Evolutionary conservation across 345 rosid species (phyloP).

Genomic region (Rubroshorea leprosula): DNA sequence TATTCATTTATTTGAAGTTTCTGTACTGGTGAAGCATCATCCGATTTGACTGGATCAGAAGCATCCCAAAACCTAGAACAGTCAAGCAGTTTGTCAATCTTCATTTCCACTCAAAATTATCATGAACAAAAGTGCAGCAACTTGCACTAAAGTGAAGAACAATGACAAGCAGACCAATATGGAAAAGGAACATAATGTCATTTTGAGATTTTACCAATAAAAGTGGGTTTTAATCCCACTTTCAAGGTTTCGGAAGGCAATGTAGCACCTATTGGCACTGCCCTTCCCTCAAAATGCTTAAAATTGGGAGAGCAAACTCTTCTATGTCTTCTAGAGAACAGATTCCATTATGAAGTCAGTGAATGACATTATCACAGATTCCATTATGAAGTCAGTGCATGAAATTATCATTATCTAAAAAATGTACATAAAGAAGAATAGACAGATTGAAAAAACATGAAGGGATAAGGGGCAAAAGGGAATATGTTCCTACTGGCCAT

Average conservation of each 20-base stretch:
- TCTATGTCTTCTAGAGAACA: too few relatives aligned
- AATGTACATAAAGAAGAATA: too few relatives aligned
- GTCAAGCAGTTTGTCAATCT: conserved; percentile 8
- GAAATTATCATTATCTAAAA: too few relatives aligned
- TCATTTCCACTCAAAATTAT: background rate
- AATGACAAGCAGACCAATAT: background rate
- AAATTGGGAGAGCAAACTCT: background rate
- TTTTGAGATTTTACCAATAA: background rate
- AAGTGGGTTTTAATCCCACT: background rate
- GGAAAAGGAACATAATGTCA: background rate
- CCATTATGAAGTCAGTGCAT: too few relatives aligned
- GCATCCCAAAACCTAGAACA: conserved; percentile 52
- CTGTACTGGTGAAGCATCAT: conserved; percentile 27
- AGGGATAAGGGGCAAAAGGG: too few relatives aligned
- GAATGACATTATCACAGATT: too few relatives aligned
- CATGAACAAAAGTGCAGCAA: background rate
- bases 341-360: too few relatives aligned
- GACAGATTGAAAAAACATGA: too few relatives aligned
- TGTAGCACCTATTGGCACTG: background rate
- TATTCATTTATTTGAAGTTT: conserved; percentile 31
- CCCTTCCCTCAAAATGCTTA: background rate
- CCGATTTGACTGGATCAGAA: conserved; percentile 38
- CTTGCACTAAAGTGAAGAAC: background rate
- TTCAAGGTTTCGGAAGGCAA: background rate
- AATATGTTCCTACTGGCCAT: too few relatives aligned